phyloP scores from a whole-genome alignment of 1,284 basidiomycete genomes.

The Ceraceosorus bombacis region DNA sequence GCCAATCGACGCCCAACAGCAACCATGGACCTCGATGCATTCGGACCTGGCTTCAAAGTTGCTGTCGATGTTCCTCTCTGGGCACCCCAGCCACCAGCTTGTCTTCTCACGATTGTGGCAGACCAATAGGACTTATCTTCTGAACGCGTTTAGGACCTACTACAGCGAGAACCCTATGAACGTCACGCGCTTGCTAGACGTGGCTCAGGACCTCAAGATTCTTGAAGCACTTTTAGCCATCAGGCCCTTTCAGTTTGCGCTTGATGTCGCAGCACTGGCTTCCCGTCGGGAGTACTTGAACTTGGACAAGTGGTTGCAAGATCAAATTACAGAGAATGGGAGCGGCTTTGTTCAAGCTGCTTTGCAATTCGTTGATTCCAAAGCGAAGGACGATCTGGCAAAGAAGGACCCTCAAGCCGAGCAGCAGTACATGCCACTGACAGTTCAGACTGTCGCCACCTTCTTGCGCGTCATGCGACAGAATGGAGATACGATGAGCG shows the following conservation, averaged over 20 bases:
- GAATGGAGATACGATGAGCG: conserved; percentile 49
- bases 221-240: conserved; percentile 80
- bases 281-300: conserved; percentile 88
- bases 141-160: conserved; percentile 78
- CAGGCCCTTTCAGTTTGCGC: conserved; percentile 68
- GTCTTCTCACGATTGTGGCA: conserved; percentile 96
- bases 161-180: conserved; percentile 88
- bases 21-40: conserved; percentile 76
- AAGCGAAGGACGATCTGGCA: conserved; percentile 43
- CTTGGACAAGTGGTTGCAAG: conserved; percentile 89
- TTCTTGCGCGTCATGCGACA: conserved; percentile 43
- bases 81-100: conserved; percentile 86
- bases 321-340: conserved; percentile 70
- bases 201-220: conserved; percentile 88
- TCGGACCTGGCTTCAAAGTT: conserved; percentile 77
- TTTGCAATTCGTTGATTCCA: conserved; percentile 44
- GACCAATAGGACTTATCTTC: conserved; percentile 73
- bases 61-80: conserved; percentile 79
- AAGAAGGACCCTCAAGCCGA: conserved; percentile 44
- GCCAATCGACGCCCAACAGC: conserved; percentile 46
- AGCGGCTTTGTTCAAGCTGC: conserved; percentile 72
- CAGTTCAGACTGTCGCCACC: conserved; percentile 43
- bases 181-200: conserved; percentile 85
- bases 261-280: conserved; percentile 83
- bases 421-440: conserved; percentile 41